A percentile compares a stretch with the other conserved stretches of the same genome.
Conservation (phyloP, 768 basidiomycete species). For the Aureoboletus auriporus region DNA sequence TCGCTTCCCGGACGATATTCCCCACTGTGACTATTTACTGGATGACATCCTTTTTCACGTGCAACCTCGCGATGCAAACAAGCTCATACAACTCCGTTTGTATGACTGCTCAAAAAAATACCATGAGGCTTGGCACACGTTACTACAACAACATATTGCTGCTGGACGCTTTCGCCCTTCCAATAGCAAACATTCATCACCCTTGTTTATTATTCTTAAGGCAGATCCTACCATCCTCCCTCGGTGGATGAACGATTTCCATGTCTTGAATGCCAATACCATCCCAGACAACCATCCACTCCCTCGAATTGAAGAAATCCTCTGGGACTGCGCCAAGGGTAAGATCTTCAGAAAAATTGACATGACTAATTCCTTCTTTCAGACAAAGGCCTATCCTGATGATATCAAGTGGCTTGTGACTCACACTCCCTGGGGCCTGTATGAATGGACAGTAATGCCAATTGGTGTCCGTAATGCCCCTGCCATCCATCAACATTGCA, state of each 20-base stretch:
- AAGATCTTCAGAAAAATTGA: too few species aligned
- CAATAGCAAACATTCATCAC: neutral
- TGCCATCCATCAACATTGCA: too few species aligned
- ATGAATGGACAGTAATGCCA: too few species aligned
- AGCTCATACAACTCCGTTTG: neutral
- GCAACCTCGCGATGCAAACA: neutral
- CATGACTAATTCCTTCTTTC: too few species aligned
- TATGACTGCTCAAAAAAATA: neutral
- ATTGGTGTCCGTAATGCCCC: too few species aligned
- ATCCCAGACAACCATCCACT: too few species aligned
- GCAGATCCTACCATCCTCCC: neutral
- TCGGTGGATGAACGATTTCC: neutral
- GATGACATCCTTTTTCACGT: neutral
- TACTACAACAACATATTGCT: neutral
- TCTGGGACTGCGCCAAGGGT: too few species aligned
- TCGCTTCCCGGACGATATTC: neutral
- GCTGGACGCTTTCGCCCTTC: neutral
- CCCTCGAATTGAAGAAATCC: too few species aligned
- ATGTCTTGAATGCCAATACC: too few species aligned
- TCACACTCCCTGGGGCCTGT: too few species aligned
- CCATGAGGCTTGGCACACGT: neutral
- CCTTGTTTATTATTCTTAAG: neutral
- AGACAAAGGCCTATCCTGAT: too few species aligned
- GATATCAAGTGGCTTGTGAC: too few species aligned
- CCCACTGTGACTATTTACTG: neutral